Base-by-base conservation (phyloP, 2,329 filamentous ascomycete genomes). In the Orbilia ellipsospora region DNA sequence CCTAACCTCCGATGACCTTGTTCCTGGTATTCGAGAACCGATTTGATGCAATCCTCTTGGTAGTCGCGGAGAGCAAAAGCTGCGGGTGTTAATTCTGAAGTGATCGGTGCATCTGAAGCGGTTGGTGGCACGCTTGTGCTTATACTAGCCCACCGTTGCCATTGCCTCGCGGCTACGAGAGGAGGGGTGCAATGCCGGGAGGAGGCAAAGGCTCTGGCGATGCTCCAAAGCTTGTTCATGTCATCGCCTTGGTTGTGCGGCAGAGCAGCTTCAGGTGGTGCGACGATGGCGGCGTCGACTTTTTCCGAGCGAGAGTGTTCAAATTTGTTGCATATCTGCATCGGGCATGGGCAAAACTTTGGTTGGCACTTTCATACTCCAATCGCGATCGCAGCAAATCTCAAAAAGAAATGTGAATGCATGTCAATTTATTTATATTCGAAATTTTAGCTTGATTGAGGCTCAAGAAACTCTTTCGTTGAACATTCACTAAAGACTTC, bases 31-130 rank as follows among this genome's bases (percentile, higher is more conserved):
- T 86, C 83, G 0, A 96, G 83, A 2, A 97, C 91, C 0, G 93
- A 89, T 80, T 92, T 88, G 75, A 97, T 96, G 80, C 92, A 96
- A 85, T 97, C 93, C 84, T 95, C 90, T 81, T 97, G 94, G 80
- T 97, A 97, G 79, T 91, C 86, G 78, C 93, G 90, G 50, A 96
- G 88, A 67, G 86, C 86, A 64, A 94, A 69, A 4, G 60, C 44
- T 16, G 62, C n/a, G 15, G 68, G 76, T 50, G 52, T 64, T 36
- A 10, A 36, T 36, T 36, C 31, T 36, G 31, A 36, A 36, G 5
- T 10, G 31, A 36, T 36, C 31, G 31, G 31, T 36, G 31, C 6
- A 7, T 36, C 31, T 36, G 31, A 36, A 36, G 31, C 10, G 10
- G 31, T 36, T 3, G 42, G 28, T 6, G 13, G 36, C 10, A 51